phyloP scores from a whole-genome alignment of 768 basidiomycete species.

The Cantharellus anzutake region DNA sequence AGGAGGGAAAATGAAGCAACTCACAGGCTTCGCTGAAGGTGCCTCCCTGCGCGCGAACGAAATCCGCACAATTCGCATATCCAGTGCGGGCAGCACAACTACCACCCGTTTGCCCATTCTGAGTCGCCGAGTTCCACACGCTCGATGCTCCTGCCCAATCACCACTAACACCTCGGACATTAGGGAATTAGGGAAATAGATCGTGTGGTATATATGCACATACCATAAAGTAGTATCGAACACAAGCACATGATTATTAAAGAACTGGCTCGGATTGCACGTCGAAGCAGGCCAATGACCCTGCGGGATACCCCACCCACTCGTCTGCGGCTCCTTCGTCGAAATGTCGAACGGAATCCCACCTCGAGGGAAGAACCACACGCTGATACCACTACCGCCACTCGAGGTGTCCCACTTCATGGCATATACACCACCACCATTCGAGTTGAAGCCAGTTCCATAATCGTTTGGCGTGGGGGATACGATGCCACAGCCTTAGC shows the following conservation, averaged over 20 bases:
- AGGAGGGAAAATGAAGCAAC: conserved; percentile 17
- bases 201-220: not conserved
- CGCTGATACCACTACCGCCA: conserved; percentile 51
- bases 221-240: conserved; percentile 78
- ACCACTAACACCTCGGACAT: too few species aligned
- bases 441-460: conserved; percentile 10
- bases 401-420: conserved; percentile 24
- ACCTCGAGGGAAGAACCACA: conserved; percentile 67
- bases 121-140: conserved; percentile 69
- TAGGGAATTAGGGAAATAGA: too few species aligned
- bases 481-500: not conserved
- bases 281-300: conserved; percentile 57
- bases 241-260: conserved; percentile 19
- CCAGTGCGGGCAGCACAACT: conserved; percentile 77
- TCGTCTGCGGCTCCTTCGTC: conserved; percentile 49
- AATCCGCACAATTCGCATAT: conserved; percentile 59
- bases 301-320: conserved; percentile 54
- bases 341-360: conserved; percentile 62
- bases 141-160: conserved; percentile 57
- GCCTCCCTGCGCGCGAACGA: conserved; percentile 52
- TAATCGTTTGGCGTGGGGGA: not conserved
- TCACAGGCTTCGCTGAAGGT: conserved; percentile 61
- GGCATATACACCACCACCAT: conserved; percentile 75
- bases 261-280: conserved; percentile 21
- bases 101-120: conserved; percentile 59